Evolutionary conservation across 2,329 filamentous ascomycete genomes (phyloP).

Genomic region (Cladosporium sp.): DNA sequence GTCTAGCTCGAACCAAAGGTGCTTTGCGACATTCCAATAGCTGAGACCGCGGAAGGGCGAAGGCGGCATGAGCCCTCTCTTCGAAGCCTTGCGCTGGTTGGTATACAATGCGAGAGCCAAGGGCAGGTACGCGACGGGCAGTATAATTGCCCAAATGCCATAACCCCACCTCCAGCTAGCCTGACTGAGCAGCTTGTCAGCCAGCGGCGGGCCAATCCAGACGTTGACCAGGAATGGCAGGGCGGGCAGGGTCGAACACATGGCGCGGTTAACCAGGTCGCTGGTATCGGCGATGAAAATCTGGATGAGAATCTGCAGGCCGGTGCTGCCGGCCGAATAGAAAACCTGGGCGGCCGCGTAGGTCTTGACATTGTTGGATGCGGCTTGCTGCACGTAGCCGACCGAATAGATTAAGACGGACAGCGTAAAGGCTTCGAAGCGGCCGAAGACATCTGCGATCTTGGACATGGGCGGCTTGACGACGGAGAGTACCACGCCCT

Average conservation of each 20-base stretch:
- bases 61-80: constrained; percentile 42
- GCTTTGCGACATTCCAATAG: constrained; percentile 35
- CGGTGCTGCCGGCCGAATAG: constrained; percentile 58
- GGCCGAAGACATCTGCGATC: constrained; percentile 59
- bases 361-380: constrained; percentile 51
- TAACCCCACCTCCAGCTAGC: constrained; percentile 59
- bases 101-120: constrained; percentile 50
- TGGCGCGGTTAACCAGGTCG: constrained; percentile 55
- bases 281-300: constrained; percentile 63
- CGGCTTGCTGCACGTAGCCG: constrained; percentile 56
- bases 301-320: constrained; percentile 58
- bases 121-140: constrained; percentile 54
- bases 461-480: constrained; percentile 60
- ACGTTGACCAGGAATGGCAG: constrained; percentile 58
- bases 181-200: constrained; percentile 42
- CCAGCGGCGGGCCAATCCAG: constrained; percentile 56
- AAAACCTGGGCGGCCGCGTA: constrained; percentile 57
- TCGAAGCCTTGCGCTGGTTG: constrained; percentile 50
- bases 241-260: constrained; percentile 56
- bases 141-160: constrained; percentile 58
- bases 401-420: constrained; percentile 51
- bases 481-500: constrained; percentile 59
- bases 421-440: constrained; percentile 55
- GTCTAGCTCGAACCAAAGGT: constrained; percentile 53
- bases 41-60: constrained; percentile 37